phyloP scores from a whole-genome alignment of 805 yeast species.

The Metschnikowia bowlesiae region DNA sequence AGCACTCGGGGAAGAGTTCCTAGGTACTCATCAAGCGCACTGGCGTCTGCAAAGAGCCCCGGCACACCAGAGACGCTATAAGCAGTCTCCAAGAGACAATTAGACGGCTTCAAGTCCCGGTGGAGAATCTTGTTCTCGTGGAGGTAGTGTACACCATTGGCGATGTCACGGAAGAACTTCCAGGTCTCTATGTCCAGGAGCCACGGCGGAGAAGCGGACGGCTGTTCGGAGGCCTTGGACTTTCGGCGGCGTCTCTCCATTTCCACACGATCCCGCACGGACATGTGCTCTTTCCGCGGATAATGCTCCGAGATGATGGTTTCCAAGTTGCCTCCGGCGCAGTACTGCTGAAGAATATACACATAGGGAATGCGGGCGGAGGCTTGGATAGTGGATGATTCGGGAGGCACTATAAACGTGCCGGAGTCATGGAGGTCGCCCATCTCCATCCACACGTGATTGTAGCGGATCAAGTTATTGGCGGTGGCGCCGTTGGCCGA shows the following conservation, averaged over 20 bases:
- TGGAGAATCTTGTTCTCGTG: constrained; percentile 78
- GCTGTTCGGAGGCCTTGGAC: not conserved
- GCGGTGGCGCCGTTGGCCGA: constrained; percentile 42
- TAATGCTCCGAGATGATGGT: constrained; percentile 41
- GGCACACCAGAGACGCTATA: constrained; percentile 15
- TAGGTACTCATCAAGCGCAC: constrained; percentile 16
- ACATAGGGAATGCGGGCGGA: constrained; percentile 56
- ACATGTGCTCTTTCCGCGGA: constrained; percentile 18
- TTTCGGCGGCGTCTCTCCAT: constrained; percentile 25
- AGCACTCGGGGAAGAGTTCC: constrained; percentile 57
- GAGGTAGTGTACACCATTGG: constrained; percentile 64
- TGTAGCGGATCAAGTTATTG: constrained; percentile 70
- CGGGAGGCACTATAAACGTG: constrained; percentile 21
- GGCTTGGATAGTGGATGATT: not conserved
- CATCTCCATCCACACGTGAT: constrained; percentile 89
- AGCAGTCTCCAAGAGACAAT: constrained; percentile 57
- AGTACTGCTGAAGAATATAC: constrained; percentile 79
- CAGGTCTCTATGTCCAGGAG: constrained; percentile 60
- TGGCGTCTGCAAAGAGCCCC: not conserved
- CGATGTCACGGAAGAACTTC: constrained; percentile 62
- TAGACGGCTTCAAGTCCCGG: constrained; percentile 85
- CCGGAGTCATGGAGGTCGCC: constrained; percentile 48
- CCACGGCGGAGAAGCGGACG: constrained; percentile 18
- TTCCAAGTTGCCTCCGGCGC: constrained; percentile 85
- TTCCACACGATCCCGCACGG: constrained; percentile 26